A percentile compares a stretch with the other conserved stretches of the same genome.
Evolutionary conservation across 1,139 yeast species (phyloP).

Genomic region (Spencermartinsiella ligniputridi): DNA sequence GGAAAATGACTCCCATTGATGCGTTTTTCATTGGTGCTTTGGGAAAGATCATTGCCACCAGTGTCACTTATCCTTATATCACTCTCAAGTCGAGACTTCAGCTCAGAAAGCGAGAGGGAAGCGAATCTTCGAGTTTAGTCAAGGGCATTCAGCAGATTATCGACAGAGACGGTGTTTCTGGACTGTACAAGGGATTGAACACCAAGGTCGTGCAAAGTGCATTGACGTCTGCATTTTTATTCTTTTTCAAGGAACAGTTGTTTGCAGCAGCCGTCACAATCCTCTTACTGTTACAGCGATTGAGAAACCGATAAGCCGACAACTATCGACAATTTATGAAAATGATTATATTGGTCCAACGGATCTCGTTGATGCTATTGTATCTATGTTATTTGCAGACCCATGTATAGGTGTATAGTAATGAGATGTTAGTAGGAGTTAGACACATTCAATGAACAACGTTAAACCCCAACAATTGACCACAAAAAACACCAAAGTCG

Average conservation of each 20-base stretch:
- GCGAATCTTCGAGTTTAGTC: constrained; percentile 26
- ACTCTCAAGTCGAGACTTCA: constrained; percentile 89
- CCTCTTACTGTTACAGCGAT: constrained; percentile 25
- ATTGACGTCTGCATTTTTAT: constrained; percentile 82
- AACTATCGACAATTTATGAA: not conserved
- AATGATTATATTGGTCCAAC: not conserved
- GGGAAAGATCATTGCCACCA: constrained; percentile 83
- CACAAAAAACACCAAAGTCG: constrained; percentile 62
- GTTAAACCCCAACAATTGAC: constrained; percentile 64
- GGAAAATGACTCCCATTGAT: constrained; percentile 51
- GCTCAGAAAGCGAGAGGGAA: constrained; percentile 44
- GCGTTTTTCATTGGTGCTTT: constrained; percentile 87
- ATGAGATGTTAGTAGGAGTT: not conserved
- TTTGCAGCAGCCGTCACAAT: constrained; percentile 32
- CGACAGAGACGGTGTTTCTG: constrained; percentile 63
- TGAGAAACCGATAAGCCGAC: constrained; percentile 15
- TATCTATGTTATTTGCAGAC: not conserved
- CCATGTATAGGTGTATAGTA: not conserved
- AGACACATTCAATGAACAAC: constrained; percentile 17
- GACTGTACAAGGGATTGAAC: constrained; percentile 76
- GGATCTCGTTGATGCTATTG: not conserved
- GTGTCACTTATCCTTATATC: constrained; percentile 82
- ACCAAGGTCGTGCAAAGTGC: constrained; percentile 82
- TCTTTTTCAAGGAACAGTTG: constrained; percentile 86
- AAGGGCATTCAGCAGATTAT: constrained; percentile 46